Conservation (phyloP, 164 flowering plant species). For the Pachysandra terminalis region DNA sequence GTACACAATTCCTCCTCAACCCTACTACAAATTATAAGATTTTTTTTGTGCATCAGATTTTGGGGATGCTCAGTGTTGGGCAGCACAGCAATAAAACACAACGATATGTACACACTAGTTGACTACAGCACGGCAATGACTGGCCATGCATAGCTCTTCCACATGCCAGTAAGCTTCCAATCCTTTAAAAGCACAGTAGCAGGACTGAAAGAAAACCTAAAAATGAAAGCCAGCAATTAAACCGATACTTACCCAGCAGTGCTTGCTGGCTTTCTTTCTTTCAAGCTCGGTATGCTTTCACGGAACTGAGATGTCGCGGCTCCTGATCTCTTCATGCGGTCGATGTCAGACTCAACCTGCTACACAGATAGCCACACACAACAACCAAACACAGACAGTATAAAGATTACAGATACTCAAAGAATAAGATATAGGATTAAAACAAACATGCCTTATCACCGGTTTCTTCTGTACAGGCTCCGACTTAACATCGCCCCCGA, state of each 20-base stretch:
- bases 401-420: conserved; percentile 24
- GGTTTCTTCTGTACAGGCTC: conserved; percentile 44
- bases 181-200: neutral
- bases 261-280: conserved; percentile 40
- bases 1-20: too few species aligned
- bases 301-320: neutral
- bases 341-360: conserved; percentile 46
- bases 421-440: neutral
- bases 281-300: neutral
- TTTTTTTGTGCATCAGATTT: too few species aligned
- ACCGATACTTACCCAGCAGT: conserved; percentile 26
- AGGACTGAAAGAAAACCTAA: conserved; percentile 25
- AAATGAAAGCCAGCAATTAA: conserved; percentile 37
- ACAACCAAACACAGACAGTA: conserved; percentile 22
- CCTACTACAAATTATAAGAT: too few species aligned
- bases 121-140: too few species aligned
- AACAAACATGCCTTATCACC: conserved; percentile 50
- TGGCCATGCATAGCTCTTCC: too few species aligned
- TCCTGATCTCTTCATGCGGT: conserved; percentile 29
- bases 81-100: too few species aligned
- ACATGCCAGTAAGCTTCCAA: neutral
- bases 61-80: too few species aligned
- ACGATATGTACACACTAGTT: too few species aligned
- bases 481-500: conserved; percentile 28
- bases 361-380: conserved; percentile 9